Evolutionary conservation across 2,329 filamentous ascomycete species (phyloP).

Genomic region (Cordyceps militaris): DNA sequence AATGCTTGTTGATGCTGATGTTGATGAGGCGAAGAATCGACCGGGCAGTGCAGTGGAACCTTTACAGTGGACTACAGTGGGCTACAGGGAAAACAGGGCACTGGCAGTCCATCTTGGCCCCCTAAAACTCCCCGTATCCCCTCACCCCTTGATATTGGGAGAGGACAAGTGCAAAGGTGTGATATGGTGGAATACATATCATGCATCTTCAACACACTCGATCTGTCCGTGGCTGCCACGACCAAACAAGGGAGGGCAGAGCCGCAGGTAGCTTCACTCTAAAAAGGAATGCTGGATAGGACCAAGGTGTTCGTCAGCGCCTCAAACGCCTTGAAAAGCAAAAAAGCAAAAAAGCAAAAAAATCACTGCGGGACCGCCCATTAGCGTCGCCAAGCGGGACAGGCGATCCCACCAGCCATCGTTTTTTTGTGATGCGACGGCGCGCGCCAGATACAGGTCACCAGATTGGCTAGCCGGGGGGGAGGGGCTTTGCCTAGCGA

Average conservation of each 20-base stretch:
- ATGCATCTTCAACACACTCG: too few species aligned
- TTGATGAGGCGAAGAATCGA: background rate
- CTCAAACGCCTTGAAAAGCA: background rate
- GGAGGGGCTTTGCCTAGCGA: background rate
- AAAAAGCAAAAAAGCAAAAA: too few species aligned
- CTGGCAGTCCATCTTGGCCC: too few species aligned
- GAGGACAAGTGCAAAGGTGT: too few species aligned
- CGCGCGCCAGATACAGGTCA: slow-evolving; percentile 5
- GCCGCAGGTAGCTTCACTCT: too few species aligned
- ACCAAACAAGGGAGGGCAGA: too few species aligned
- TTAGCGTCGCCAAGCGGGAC: background rate
- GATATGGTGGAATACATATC: too few species aligned
- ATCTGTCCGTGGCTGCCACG: too few species aligned
- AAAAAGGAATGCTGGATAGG: too few species aligned
- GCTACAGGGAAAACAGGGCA: background rate
- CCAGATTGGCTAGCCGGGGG: background rate
- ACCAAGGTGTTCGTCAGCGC: background rate
- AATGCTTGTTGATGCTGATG: background rate
- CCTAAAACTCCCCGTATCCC: too few species aligned
- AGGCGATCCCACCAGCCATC: background rate
- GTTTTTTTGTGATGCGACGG: slow-evolving; percentile 8
- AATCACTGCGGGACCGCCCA: background rate
- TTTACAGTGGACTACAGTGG: background rate
- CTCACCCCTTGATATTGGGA: too few species aligned
- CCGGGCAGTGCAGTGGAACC: background rate